Conservation (phyloP, 352 stramenopile genomes). For the Globisporangium middletonii region DNA sequence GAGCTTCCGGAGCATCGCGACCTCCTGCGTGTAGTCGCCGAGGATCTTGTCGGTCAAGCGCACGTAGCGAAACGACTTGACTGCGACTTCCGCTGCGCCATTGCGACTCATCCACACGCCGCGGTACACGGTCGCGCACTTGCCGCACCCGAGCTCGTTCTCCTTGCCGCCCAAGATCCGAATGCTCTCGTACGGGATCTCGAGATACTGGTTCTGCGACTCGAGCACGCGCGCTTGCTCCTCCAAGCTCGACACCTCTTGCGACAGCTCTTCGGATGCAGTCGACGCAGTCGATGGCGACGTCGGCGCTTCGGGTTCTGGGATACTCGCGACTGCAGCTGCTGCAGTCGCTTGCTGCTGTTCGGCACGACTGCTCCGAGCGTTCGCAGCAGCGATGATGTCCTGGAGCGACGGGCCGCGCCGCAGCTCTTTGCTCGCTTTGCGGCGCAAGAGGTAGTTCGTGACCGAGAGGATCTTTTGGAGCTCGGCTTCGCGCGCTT, state of each 20-base stretch:
- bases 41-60: slow-evolving; percentile 87
- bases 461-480: slow-evolving; percentile 81
- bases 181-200: slow-evolving; percentile 87
- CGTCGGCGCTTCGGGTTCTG: slow-evolving; percentile 31
- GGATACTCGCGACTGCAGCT: slow-evolving; percentile 17
- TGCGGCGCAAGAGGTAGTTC: slow-evolving; percentile 72
- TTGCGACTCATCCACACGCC: slow-evolving; percentile 85
- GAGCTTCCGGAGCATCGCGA: slow-evolving; percentile 79
- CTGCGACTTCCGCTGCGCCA: slow-evolving; percentile 74
- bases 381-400: slow-evolving; percentile 16
- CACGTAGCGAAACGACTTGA: slow-evolving; percentile 86
- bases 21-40: slow-evolving; percentile 80
- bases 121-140: slow-evolving; percentile 83
- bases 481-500: slow-evolving; percentile 77
- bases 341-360: slow-evolving; percentile 5
- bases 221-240: slow-evolving; percentile 80
- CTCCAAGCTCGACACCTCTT: slow-evolving; percentile 64
- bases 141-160: slow-evolving; percentile 83
- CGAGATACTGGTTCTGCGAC: slow-evolving; percentile 81
- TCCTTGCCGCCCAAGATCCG: slow-evolving; percentile 81
- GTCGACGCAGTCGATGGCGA: slow-evolving; percentile 27
- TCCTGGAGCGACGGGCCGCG: slow-evolving; percentile 10
- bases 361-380: slow-evolving; percentile 6
- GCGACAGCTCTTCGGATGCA: slow-evolving; percentile 40
- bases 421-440: slow-evolving; percentile 37